Evolutionary conservation across 2,329 filamentous ascomycete genomes (phyloP).

Genomic region (Erysiphe pulchra): DNA sequence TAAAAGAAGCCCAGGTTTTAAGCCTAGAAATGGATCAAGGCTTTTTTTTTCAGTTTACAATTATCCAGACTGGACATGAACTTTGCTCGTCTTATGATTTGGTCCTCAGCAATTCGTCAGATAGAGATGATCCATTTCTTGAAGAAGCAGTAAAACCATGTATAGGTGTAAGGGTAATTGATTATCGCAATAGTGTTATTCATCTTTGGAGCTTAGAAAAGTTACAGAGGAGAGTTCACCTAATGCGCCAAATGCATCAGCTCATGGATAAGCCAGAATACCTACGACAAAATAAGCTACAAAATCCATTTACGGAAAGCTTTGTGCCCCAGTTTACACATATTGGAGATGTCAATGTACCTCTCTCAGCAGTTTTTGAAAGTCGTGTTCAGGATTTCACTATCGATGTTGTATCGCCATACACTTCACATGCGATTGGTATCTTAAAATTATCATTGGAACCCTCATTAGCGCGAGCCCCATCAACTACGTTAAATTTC

Average conservation of each 20-base stretch:
- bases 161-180: conserved; percentile 68
- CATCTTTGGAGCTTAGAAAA: conserved; percentile 92
- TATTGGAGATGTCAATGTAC: conserved; percentile 79
- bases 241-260: conserved; percentile 93
- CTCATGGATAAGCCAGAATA: conserved; percentile 92
- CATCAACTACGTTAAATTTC: conserved; percentile 82
- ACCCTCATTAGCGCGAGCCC: conserved; percentile 77
- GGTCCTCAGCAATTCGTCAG: conserved; percentile 73
- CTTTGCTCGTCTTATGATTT: conserved; percentile 91
- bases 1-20: conserved; percentile 97
- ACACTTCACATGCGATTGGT: conserved; percentile 73
- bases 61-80: conserved; percentile 69
- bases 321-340: conserved; percentile 84
- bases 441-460: conserved; percentile 80
- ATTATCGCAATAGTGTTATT: conserved; percentile 66
- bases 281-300: conserved; percentile 70
- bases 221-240: conserved; percentile 58
- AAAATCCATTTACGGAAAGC: conserved; percentile 77
- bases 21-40: conserved; percentile 86
- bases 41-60: conserved; percentile 82
- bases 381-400: conserved; percentile 83
- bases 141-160: conserved; percentile 71
- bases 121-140: conserved; percentile 59
- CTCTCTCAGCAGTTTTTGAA: conserved; percentile 78
- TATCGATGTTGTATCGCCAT: conserved; percentile 74